Conservation (phyloP, 306 rosid species). For the Neltuma alba region DNA sequence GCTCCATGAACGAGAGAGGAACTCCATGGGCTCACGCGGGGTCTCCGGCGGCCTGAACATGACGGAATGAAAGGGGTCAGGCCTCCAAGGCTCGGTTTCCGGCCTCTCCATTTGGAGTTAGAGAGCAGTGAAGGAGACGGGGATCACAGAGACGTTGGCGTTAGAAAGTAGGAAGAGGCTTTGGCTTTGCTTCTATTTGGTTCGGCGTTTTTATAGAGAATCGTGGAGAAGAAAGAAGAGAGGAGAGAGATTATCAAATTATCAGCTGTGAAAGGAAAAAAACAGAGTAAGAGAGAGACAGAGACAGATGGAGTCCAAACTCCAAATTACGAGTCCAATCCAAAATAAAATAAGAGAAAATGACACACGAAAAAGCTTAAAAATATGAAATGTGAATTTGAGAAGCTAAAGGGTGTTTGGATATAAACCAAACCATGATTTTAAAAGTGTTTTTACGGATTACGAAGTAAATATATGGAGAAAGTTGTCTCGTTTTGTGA, state of each 20-base stretch:
- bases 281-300: neutral
- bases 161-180: neutral
- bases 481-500: no score
- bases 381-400: no score
- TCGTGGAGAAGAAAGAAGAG: neutral
- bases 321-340: no score
- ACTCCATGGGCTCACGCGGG: conserved; percentile 85
- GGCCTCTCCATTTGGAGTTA: conserved; percentile 42
- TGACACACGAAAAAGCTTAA: no score
- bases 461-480: no score
- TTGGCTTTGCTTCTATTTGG: neutral
- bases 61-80: conserved; percentile 47
- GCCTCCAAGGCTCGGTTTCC: conserved; percentile 51
- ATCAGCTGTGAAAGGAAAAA: neutral
- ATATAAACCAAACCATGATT: no score
- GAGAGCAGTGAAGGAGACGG: neutral
- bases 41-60: conserved; percentile 69
- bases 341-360: no score
- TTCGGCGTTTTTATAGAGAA: conserved; percentile 39
- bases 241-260: neutral
- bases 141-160: neutral
- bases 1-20: conserved; percentile 91
- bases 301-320: no score
- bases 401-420: no score
- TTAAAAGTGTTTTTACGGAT: no score